Percentiles rank a stretch among this genome's conserved stretches.
phyloP scores from a whole-genome alignment of 495 filamentous ascomycete genomes.

The Clohesyomyces aquaticus region DNA sequence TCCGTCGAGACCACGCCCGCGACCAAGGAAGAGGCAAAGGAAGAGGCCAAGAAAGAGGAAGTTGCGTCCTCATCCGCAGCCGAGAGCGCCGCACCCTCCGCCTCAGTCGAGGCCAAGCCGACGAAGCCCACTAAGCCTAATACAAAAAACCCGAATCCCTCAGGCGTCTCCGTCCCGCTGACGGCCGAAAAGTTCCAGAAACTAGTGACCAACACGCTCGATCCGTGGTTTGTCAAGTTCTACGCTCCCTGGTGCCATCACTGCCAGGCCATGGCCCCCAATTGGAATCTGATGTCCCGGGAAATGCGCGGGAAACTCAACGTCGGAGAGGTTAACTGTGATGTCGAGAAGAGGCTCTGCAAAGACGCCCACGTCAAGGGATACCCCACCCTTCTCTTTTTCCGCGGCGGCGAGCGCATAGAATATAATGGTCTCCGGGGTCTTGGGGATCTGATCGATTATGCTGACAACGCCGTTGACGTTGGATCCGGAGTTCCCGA shows the following conservation, averaged over 20 bases:
- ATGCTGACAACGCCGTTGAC: conserved; percentile 82
- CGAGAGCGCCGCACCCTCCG: conserved; percentile 22
- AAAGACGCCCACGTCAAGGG: conserved; percentile 78
- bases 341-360: conserved; percentile 79
- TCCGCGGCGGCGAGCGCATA: conserved; percentile 85
- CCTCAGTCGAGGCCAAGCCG: conserved; percentile 45
- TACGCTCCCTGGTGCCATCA: conserved; percentile 97
- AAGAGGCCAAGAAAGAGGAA: conserved; percentile 54
- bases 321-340: conserved; percentile 96
- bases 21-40: conserved; percentile 55
- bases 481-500: conserved; percentile 76
- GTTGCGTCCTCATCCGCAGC: conserved; percentile 18
- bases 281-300: conserved; percentile 85
- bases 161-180: conserved; percentile 73
- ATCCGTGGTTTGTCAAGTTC: conserved; percentile 98
- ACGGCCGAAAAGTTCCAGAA: conserved; percentile 85
- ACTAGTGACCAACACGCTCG: conserved; percentile 79
- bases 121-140: conserved; percentile 41
- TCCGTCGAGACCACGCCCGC: conserved; percentile 54
- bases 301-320: conserved; percentile 87
- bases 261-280: conserved; percentile 88
- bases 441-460: conserved; percentile 84
- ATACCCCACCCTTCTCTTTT: conserved; percentile 91
- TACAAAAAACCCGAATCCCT: conserved; percentile 58
- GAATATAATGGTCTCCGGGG: conserved; percentile 94